Evolutionary conservation across 164 flowering plant species (phyloP), one percentile per base, ranked within the genome.

Genomic region (Macadamia tetraphylla): DNA sequence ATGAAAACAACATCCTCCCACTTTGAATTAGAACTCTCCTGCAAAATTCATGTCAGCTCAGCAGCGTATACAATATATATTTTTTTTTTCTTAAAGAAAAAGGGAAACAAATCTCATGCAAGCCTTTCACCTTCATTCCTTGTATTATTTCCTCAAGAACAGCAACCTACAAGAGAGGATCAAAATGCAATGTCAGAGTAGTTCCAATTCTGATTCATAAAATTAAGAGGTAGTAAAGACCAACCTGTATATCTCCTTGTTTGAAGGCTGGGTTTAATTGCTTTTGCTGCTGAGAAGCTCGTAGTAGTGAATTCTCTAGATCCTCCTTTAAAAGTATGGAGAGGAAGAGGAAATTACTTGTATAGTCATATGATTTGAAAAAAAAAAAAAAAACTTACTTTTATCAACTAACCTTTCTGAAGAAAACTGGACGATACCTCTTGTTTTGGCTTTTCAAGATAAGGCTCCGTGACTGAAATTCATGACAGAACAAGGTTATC

Each of bases 1-100:
- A 94, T 80, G 74, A 94, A 91, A 31, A 94, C 93, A 40, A 90
- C 81, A 76, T 91, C 96, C 64, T 87, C 87, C 94, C 94, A 90
- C 9, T 74, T 77, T 1, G 91, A 77, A 12, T 65, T 29, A 29
- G 85, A 68, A 67, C 58, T 62, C 64, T 84, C 94, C 96, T 94
- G 92, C 86, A 81, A 77, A 62, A 40, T 17, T 43, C 3, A 12
- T 52, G 42, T 51, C 3, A 13, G 65, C 46, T 18, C 18, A 40
- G 58, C 43, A 67, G 66, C 40, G 29, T 7, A 30, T 9, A 8
- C 51, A 46, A 2, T 35, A 2, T 35, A n/a, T n/a, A n/a, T 35
- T 35, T 35, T 35, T 35, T 5, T 35, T 35, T 15, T 15, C 30
- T 58, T n/a, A 29, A 49, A 62, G 43, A 46, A 32, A 67, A 29